Evolutionary conservation across 163 green algal genomes (phyloP), one percentile per base, ranked within the genome.

Genomic region (Chlorella variabilis): DNA sequence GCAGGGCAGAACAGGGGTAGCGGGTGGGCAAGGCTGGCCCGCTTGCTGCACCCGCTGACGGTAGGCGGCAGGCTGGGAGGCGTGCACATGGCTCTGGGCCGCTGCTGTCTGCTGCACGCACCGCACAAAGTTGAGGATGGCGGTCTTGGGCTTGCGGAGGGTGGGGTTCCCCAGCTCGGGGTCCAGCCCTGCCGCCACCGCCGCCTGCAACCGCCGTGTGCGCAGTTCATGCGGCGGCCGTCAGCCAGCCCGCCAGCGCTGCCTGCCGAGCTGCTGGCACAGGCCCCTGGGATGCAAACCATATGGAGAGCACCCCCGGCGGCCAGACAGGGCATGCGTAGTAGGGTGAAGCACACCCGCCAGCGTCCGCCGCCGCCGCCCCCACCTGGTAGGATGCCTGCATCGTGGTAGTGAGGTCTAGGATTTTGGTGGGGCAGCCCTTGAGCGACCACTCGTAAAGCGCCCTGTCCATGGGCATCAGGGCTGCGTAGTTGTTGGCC

Each of bases 121-220:
- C 71, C 71, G 71, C 71, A 88, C 84, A 61, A 85, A 80, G 54
- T 88, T 88, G 17, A 88, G 31, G 56, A 88, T 83, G 58, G 84
- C 84, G 5, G 84, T 88, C 15, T 78, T 71, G 25, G 78, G 84
- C 25, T 73, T 68, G 20, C 84, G 71, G 27, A 63, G 23, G 18
- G 27, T 68, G 49, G 84, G 78, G 25, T 74, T 45, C 62, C 84
- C 84, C 17, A 88, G 69, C 54, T 85, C 65, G 3, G 65, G 33
- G 27, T 71, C 65, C 29, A 85, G 65, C 34, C 71, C 71, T 27
- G 51, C 51, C 15, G 25, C 51, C 71, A 69, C 27, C 1, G 71
- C 71, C 17, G 51, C 54, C 71, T 79, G 71, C 54, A 65, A 17
- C n/a, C 5, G 15, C n/a, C 8, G 29, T 13, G 62, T 31, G 23